These are phyloP conservation scores for Xylariaceae sp. DNA, from an alignment of 2,329 filamentous ascomycete species.

Conservation along the genomic window DNA sequence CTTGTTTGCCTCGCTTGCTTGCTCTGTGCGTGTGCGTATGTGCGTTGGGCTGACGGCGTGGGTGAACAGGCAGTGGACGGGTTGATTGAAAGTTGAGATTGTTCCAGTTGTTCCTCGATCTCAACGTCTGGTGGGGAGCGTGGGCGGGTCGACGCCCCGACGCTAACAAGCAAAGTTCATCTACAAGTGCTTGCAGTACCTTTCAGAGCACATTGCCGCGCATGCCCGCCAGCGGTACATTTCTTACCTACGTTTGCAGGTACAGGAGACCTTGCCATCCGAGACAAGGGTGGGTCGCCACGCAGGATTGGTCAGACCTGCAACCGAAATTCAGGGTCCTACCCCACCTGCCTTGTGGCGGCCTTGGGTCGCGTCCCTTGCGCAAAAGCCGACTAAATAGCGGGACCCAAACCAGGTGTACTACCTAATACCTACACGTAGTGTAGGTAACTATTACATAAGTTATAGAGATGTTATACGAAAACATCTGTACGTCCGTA, in stretches of 20 bases:
- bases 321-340: slow-evolving; percentile 17
- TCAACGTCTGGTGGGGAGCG: slow-evolving; percentile 11
- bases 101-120: slow-evolving; percentile 22
- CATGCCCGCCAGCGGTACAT: neutral
- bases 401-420: neutral
- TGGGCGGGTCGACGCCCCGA: slow-evolving; percentile 22
- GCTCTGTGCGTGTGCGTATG: no score
- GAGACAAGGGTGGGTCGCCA: neutral
- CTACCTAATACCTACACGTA: neutral
- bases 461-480: no score
- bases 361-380: slow-evolving; percentile 5
- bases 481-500: no score
- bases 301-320: neutral
- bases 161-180: slow-evolving; percentile 9
- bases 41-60: neutral
- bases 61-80: neutral
- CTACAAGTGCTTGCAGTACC: neutral
- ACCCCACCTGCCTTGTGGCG: slow-evolving; percentile 7
- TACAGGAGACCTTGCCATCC: neutral
- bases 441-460: no score
- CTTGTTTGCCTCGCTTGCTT: slow-evolving; percentile 2
- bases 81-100: slow-evolving; percentile 10
- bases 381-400: neutral
- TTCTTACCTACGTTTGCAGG: neutral
- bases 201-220: no score